Percentiles rank a stretch among this genome's conserved stretches.
phyloP scores from a whole-genome alignment of 805 yeast species.

The Yarrowia hollandica region DNA sequence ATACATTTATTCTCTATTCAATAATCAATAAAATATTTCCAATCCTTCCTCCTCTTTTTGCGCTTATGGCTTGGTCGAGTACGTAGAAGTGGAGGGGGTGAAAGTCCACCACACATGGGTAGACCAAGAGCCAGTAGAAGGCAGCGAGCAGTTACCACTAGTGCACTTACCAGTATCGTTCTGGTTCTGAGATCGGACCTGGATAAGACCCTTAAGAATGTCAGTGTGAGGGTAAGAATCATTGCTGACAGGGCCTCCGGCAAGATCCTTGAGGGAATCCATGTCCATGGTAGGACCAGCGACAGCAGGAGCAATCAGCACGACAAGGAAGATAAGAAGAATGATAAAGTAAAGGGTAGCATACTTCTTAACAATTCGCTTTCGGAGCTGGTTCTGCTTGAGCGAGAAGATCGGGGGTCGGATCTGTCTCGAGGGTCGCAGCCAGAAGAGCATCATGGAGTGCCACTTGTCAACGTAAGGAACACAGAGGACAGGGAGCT shows the following conservation, averaged over 20 bases:
- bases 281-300: slow-evolving; percentile 45
- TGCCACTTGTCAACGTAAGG: slow-evolving; percentile 97
- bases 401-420: slow-evolving; percentile 97
- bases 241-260: background rate
- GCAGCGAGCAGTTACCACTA: slow-evolving; percentile 7
- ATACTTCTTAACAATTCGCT: slow-evolving; percentile 96
- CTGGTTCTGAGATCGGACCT: slow-evolving; percentile 25
- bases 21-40: slow-evolving; percentile 25
- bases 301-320: slow-evolving; percentile 89
- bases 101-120: slow-evolving; percentile 23
- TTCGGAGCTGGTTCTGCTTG: slow-evolving; percentile 93
- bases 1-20: slow-evolving; percentile 26
- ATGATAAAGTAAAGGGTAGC: slow-evolving; percentile 74
- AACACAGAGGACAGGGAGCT: slow-evolving; percentile 79
- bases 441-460: slow-evolving; percentile 98
- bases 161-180: slow-evolving; percentile 23
- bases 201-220: slow-evolving; percentile 22
- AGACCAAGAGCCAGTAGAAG: slow-evolving; percentile 23
- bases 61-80: slow-evolving; percentile 12
- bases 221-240: background rate
- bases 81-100: slow-evolving; percentile 21
- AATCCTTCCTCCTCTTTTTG: slow-evolving; percentile 5
- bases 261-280: slow-evolving; percentile 2
- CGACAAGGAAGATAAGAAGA: slow-evolving; percentile 65
- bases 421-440: slow-evolving; percentile 93